These are phyloP conservation scores for Meredithiella fracta DNA, from an alignment of 2,329 filamentous ascomycete species.

Conservation along the genomic window DNA sequence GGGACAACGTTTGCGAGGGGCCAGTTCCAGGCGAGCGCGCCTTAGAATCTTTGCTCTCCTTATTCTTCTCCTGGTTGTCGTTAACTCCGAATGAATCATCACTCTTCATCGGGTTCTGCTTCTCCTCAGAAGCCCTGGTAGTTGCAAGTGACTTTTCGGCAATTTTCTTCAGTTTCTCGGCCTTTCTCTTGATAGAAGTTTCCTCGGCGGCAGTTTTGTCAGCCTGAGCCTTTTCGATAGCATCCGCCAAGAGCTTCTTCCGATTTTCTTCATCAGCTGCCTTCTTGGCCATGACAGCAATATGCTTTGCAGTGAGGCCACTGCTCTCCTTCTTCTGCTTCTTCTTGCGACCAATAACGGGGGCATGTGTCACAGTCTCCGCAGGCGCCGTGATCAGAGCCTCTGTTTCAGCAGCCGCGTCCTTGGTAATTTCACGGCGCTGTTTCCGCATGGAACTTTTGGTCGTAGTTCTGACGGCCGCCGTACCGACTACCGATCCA, in stretches of 20 bases:
- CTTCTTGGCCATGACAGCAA: neutral
- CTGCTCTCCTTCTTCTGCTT: slow-evolving; percentile 63
- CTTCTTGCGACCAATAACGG: slow-evolving; percentile 66
- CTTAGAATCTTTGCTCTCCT: slow-evolving; percentile 2
- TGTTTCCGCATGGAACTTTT: slow-evolving; percentile 69
- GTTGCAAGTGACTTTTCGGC: neutral
- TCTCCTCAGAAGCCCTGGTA: neutral
- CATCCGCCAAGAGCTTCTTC: neutral
- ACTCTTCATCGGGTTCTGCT: too few relatives aligned
- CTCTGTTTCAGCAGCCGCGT: slow-evolving; percentile 42
- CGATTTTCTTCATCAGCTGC: neutral
- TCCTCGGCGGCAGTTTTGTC: neutral
- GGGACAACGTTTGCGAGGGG: neutral
- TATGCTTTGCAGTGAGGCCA: slow-evolving; percentile 18
- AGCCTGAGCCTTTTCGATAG: neutral
- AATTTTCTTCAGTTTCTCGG: slow-evolving; percentile 11
- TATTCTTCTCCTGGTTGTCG: slow-evolving; percentile 7
- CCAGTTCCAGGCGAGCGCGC: neutral
- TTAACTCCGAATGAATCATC: neutral
- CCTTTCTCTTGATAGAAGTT: too few relatives aligned
- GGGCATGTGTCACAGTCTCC: slow-evolving; percentile 37
- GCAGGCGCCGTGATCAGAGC: slow-evolving; percentile 34
- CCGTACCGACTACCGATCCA: slow-evolving; percentile 43
- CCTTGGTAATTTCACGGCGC: slow-evolving; percentile 44
- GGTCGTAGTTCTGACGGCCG: slow-evolving; percentile 51